These are phyloP conservation scores for Termitomyces sp. DNA, from an alignment of 1,284 basidiomycete species.

Conservation along the genomic window DNA sequence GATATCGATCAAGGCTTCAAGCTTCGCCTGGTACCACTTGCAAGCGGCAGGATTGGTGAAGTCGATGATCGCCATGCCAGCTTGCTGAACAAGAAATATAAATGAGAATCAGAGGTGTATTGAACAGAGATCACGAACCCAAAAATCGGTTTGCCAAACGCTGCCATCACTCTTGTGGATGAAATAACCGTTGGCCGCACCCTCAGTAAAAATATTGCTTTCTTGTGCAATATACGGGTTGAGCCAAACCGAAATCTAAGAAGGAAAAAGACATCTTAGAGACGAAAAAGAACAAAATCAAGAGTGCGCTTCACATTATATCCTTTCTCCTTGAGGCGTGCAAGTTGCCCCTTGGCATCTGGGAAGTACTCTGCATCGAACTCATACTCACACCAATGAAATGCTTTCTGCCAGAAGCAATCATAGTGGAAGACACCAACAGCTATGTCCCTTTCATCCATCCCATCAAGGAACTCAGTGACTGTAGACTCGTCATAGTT, in stretches of 20 bases:
- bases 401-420: conserved; percentile 63
- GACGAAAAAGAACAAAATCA: background rate
- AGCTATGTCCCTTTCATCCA: conserved; percentile 49
- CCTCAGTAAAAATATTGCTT: conserved; percentile 53
- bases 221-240: conserved; percentile 54
- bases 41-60: conserved; percentile 54
- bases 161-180: conserved; percentile 54
- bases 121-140: conserved; percentile 20
- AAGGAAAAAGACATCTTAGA: background rate
- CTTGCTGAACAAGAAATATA: conserved; percentile 38
- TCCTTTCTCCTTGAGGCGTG: conserved; percentile 50
- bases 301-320: conserved; percentile 19
- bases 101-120: background rate
- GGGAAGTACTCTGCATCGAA: conserved; percentile 59
- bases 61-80: conserved; percentile 54
- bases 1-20: conserved; percentile 44
- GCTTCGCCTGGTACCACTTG: conserved; percentile 51
- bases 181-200: conserved; percentile 47
- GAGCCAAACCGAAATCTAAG: conserved; percentile 32
- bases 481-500: conserved; percentile 53
- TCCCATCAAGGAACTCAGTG: conserved; percentile 51
- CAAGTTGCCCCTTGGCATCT: conserved; percentile 48
- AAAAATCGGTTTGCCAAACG: conserved; percentile 50
- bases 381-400: conserved; percentile 50
- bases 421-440: conserved; percentile 59